Base-by-base conservation (phyloP, 1,284 basidiomycete species). In the Cystobasidium pallidum region DNA sequence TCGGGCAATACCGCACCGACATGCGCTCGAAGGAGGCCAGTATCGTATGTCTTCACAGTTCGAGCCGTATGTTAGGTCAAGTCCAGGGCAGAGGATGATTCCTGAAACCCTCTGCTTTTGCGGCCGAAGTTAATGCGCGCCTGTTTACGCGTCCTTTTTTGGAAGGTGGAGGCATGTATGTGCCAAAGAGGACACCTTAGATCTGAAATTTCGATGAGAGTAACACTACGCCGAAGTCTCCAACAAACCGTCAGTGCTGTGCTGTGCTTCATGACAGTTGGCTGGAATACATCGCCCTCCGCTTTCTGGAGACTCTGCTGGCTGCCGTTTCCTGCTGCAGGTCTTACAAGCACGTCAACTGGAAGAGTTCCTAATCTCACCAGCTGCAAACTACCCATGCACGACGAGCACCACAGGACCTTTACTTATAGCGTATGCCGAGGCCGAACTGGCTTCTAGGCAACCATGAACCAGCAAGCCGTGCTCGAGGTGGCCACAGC, bases 81-180 rank as follows among this genome's bases (percentile, higher is more conserved):
- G n/a, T n/a, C n/a, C n/a, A n/a, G n/a, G n/a, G n/a, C n/a, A n/a
- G n/a, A n/a, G n/a, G n/a, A 39, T 30, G 54, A 13, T 36, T 32
- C 24, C 13, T 36, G 30, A 7, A 57, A 21, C 4, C 19, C 24
- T n/a, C n/a, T 19, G 24, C 30, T n/a, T 19, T 36, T 54, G 24
- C 43, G 15, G n/a, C 49, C 49, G n/a, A 6, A 34, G 24, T 36
- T 21, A 34, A 32, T 36, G 30, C 54, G 54, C 54, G 54, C 54
- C 54, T 57, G 54, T 57, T 57, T 57, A 57, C 54, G 54, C 54
- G 54, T 57, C 54, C n/a, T n/a, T 54, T 13, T 4, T 26, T 28
- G 4, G 30, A 10, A 4, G 30, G 11, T 15, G n/a, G 30, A 51
- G 49, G 21, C 6, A 51, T 51, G 49, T 24, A 24, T 7, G n/a